Evolutionary conservation across 2,329 filamentous ascomycete species (phyloP), one percentile per base, ranked within the genome.

Genomic region (Cladosporium colombiae): DNA sequence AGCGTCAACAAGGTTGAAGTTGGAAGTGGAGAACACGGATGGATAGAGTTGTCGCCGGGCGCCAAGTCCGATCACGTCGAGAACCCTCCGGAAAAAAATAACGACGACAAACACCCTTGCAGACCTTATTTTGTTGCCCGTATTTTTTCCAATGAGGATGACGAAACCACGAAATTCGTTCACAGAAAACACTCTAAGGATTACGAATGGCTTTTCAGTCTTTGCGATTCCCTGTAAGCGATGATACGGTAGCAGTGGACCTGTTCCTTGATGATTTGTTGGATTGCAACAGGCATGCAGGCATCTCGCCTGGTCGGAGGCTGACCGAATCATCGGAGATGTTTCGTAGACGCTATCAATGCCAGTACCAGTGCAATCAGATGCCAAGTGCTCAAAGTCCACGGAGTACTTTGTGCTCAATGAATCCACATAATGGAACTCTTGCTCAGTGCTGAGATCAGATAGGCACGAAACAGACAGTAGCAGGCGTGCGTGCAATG

Each of bases 21-120:
- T 52, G 46, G 55, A 60, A 65, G 55, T 59, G 63, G 55, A 65
- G 63, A 60, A 64, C 2, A 46, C n/a, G n/a, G 29, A 27, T 49
- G 31, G 25, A 50, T 50, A 65, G 62, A 35, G 40, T 58, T 53
- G 46, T 60, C 55, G 13, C 55, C 40, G 61, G 61, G 21, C 11
- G 40, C 40, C 40, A 46, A 46, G 40, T n/a, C 40, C 40, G 40
- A 46, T 21, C 40, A 21, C 40, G 7, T 46, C 40, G 8, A 23
- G 40, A 46, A 31, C 10, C 29, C 29, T 31, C 29, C 29, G 29
- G 29, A 31, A 31, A 31, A 21, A 46, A n/a, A 46, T 13, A 46
- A 46, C 40, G 40, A 21, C 40, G 40, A 46, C 40, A 21, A 4
- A 21, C n/a, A 46, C 40, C 40, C 40, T 21, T 46, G 40, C 40